Conservation (phyloP, 1,284 basidiomycete genomes). For the Takashimella tepidaria region DNA sequence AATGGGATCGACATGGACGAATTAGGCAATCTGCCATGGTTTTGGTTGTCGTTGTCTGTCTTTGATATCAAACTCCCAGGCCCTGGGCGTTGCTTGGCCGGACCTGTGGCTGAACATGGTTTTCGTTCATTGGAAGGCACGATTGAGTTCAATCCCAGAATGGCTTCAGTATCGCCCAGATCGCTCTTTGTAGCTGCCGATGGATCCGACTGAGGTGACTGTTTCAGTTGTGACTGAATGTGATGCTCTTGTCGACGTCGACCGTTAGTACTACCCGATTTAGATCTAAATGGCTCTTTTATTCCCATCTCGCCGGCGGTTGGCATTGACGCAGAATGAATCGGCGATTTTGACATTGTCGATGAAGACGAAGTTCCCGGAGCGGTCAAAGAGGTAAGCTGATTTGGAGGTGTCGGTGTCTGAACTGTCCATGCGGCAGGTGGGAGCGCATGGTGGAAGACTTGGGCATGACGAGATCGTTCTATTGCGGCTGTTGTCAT, state of each 20-base stretch:
- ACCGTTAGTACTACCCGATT: background rate
- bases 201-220: background rate
- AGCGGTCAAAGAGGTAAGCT: background rate
- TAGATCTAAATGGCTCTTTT: background rate
- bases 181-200: background rate
- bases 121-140: background rate
- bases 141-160: background rate
- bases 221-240: background rate
- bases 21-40: background rate
- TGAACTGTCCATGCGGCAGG: slow-evolving; percentile 7
- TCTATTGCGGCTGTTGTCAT: slow-evolving; percentile 37
- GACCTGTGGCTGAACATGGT: background rate
- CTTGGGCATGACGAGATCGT: slow-evolving; percentile 10
- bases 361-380: background rate
- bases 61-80: background rate
- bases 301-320: background rate
- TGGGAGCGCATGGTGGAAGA: slow-evolving; percentile 15
- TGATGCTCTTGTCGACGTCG: background rate
- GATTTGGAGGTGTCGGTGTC: background rate
- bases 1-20: background rate
- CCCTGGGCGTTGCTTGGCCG: background rate
- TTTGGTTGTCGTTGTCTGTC: background rate
- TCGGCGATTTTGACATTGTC: background rate
- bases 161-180: background rate
- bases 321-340: background rate